Conservation (phyloP, 805 yeast genomes). For the Metschnikowia picachoensis region DNA sequence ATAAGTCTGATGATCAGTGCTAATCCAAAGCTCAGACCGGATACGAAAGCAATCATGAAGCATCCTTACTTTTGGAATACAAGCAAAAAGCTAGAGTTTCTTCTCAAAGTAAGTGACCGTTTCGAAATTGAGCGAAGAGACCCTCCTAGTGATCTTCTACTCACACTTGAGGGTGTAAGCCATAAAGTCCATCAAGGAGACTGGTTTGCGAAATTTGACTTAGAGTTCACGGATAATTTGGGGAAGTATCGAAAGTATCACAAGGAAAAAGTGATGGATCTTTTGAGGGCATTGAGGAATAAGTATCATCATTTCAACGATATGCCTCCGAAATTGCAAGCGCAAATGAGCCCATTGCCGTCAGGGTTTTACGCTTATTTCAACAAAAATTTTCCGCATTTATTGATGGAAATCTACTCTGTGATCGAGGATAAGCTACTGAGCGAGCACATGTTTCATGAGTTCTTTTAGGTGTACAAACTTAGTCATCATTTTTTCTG, state of each 20-base stretch:
- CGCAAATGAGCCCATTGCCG: conserved; percentile 74
- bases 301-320: conserved; percentile 95
- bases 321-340: conserved; percentile 62
- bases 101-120: conserved; percentile 84
- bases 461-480: conserved; percentile 25
- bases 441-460: conserved; percentile 59
- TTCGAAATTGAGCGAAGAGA: conserved; percentile 82
- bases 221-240: conserved; percentile 71
- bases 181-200: conserved; percentile 45
- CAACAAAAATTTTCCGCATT: conserved; percentile 66
- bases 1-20: conserved; percentile 65
- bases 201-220: conserved; percentile 76
- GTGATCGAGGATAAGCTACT: conserved; percentile 53
- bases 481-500: background rate
- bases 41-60: conserved; percentile 58
- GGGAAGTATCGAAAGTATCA: conserved; percentile 91
- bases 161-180: conserved; percentile 50
- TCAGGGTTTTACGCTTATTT: conserved; percentile 81
- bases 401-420: conserved; percentile 71
- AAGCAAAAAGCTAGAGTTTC: conserved; percentile 73
- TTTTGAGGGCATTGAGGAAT: conserved; percentile 84
- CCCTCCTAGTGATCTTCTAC: conserved; percentile 63
- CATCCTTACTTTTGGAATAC: conserved; percentile 90
- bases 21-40: conserved; percentile 70
- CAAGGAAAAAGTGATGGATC: conserved; percentile 72